Conservation (phyloP, 768 basidiomycete genomes). For the Mycena haematopus region DNA sequence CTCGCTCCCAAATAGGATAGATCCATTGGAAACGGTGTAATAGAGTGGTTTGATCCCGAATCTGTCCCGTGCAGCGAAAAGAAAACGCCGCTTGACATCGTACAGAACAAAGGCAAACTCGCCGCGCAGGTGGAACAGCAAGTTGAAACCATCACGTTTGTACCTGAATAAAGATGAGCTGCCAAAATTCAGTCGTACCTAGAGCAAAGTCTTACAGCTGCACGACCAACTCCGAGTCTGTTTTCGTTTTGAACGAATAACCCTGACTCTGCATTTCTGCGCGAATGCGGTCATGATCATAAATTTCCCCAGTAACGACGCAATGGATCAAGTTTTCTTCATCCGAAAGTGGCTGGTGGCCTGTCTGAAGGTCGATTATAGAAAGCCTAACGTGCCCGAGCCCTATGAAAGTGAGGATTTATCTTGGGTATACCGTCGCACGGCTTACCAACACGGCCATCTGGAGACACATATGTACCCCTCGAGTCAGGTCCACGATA, state of each 20-base stretch:
- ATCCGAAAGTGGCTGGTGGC: slow-evolving; percentile 29
- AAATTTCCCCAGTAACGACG: slow-evolving; percentile 30
- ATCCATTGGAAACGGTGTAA: not conserved
- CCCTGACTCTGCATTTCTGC: slow-evolving; percentile 21
- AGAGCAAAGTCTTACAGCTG: not conserved
- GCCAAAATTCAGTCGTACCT: too few relatives aligned
- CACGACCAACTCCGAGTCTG: not conserved
- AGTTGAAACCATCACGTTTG: not conserved
- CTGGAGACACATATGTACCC: not conserved
- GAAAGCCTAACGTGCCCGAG: slow-evolving; percentile 25
- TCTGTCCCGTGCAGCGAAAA: not conserved
- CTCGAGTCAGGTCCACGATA: not conserved
- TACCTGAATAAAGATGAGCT: not conserved
- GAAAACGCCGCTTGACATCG: slow-evolving; percentile 19
- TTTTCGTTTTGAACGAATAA: slow-evolving; percentile 16
- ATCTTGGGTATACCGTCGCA: not conserved
- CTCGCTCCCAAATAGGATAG: not conserved
- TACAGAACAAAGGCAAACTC: slow-evolving; percentile 27
- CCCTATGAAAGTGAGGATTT: not conserved
- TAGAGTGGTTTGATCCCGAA: not conserved
- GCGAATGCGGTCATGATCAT: slow-evolving; percentile 31
- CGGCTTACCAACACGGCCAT: not conserved
- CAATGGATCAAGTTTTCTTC: slow-evolving; percentile 21
- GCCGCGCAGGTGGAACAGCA: not conserved
- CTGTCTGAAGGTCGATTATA: slow-evolving; percentile 29